phyloP scores from a whole-genome alignment of 148 eudicot species.

The Suaeda aralocaspica region DNA sequence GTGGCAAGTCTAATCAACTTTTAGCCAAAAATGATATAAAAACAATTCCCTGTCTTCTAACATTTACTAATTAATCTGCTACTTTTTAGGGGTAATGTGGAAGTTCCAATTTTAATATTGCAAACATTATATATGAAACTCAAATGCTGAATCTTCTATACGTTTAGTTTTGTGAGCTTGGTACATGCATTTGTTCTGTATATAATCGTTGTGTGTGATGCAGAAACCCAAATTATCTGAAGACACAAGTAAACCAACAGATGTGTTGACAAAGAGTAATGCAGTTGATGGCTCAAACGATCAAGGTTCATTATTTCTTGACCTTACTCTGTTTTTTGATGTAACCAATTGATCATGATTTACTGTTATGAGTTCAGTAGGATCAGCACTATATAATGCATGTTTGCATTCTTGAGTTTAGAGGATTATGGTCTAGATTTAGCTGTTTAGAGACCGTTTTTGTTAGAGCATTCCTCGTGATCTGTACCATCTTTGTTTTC shows the following conservation, averaged over 20 bases:
- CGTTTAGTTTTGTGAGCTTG: background rate
- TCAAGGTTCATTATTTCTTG: background rate
- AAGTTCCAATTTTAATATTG: background rate
- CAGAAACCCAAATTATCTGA: conserved; percentile 7
- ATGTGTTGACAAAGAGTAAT: conserved; percentile 9
- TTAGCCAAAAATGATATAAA: too few species aligned
- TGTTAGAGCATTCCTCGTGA: too few species aligned
- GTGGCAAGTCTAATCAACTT: too few species aligned
- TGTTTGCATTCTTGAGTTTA: background rate
- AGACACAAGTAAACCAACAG: conserved; percentile 6
- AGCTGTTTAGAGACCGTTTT: background rate
- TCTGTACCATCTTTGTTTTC: too few species aligned
- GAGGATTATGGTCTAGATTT: background rate
- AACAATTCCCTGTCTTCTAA: too few species aligned
- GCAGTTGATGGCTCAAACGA: background rate
- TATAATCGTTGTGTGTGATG: background rate
- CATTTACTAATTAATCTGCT: too few species aligned
- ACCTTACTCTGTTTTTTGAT: background rate
- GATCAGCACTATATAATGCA: background rate
- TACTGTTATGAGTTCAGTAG: background rate
- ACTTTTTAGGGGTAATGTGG: too few species aligned
- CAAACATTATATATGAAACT: background rate
- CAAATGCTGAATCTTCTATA: background rate
- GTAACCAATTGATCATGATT: background rate
- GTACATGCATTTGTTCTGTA: background rate